A percentile compares a stretch with the other conserved stretches of the same genome.
Evolutionary conservation across 2,329 filamentous ascomycete species (phyloP).

Genomic region (Pseudocercospora pini-densiflorae): DNA sequence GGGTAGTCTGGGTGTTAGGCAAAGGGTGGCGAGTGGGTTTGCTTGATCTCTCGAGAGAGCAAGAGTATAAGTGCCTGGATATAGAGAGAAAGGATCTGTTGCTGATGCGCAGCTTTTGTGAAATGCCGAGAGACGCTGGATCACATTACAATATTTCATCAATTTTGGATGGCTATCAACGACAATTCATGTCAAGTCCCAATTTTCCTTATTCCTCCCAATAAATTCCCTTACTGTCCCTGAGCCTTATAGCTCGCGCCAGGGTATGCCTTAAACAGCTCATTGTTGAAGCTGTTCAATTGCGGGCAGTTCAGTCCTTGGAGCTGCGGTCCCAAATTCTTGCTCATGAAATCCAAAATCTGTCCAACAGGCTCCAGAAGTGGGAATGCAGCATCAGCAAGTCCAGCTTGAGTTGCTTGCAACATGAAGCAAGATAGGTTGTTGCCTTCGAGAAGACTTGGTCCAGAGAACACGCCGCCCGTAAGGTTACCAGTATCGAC

Average conservation of each 20-base stretch:
- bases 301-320: constrained; percentile 21
- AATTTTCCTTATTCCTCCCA: background rate
- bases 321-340: constrained; percentile 22
- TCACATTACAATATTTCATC: background rate
- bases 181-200: background rate
- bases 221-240: background rate
- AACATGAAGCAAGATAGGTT: constrained; percentile 44
- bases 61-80: background rate
- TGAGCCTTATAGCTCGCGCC: constrained; percentile 11
- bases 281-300: constrained; percentile 23
- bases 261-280: constrained; percentile 22
- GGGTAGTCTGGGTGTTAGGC: background rate
- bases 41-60: background rate
- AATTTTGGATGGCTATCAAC: background rate
- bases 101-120: no score
- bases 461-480: constrained; percentile 33
- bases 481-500: constrained; percentile 43
- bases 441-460: constrained; percentile 36
- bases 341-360: constrained; percentile 17
- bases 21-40: constrained; percentile 6
- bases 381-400: constrained; percentile 33
- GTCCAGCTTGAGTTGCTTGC: constrained; percentile 30
- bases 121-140: background rate
- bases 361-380: constrained; percentile 18
- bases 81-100: background rate